Base-by-base conservation (phyloP, 371 early-diverging fungal species). In the Syncephalis fuscata region DNA sequence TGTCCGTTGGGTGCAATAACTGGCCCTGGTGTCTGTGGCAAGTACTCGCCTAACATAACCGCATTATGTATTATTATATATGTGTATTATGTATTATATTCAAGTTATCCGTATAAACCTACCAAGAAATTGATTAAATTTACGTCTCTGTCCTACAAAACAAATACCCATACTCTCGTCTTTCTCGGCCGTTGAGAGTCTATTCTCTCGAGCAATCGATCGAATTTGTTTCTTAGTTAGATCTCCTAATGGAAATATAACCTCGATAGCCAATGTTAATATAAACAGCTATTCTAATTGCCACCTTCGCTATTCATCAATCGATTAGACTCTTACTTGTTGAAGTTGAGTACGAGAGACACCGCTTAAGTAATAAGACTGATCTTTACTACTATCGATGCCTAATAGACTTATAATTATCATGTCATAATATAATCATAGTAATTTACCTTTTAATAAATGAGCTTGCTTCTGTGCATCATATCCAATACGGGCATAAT, bases 161-260 rank as follows among this genome's bases (percentile, higher is more conserved):
- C 96, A 95, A 17, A 95, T 88, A 0, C 96, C 96, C 90, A 91
- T 88, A 56, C 88, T 88, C 55, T 95, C 96, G 36, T 71, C 73
- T 61, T 89, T 90, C 8, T 55, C 43, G 0, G 85, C 82, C 2
- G 58, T 70, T 0, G 57, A 59, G 23, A 87, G 65, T 0, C 71
- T 71, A 7, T 70, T 47, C 8, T 67, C 52, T 10, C 50, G 14
- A 0, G 93, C 96, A 21, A 89, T 56, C 2, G 51, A 38, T 45
- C 88, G 83, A 38, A 92, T 86, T 16, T 79, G 61, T 0, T 60
- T 36, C 54, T 95, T 95, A 15, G 45, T 44, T 21, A 85, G 57
- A n/a, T 66, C 55, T 1, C 92, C 92, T 8, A 95, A 51, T 0
- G 96, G 96, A 48, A 95, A 95, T 8, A 92, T n/a, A 0, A 76